phyloP scores from a whole-genome alignment of 371 early-diverging fungal genomes.

The Actinomucor elegans region DNA sequence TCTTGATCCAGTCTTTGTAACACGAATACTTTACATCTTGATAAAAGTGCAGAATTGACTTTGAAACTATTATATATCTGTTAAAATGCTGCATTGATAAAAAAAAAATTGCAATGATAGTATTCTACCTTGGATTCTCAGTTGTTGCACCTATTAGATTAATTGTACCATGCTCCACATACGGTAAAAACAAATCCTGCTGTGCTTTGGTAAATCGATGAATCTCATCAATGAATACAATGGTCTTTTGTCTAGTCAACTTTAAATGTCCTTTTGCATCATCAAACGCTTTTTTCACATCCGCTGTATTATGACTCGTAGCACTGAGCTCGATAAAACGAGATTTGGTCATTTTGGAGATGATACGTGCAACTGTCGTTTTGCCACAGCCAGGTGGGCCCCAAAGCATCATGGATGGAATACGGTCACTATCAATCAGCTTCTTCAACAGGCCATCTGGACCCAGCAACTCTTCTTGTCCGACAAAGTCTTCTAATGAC shows the following conservation, averaged over 20 bases:
- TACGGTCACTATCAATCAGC: slow-evolving; percentile 63
- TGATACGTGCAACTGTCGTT: slow-evolving; percentile 77
- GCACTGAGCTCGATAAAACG: slow-evolving; percentile 76
- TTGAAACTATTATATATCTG: slow-evolving; percentile 53
- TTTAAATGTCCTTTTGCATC: slow-evolving; percentile 62
- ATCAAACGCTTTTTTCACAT: slow-evolving; percentile 69
- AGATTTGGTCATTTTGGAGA: slow-evolving; percentile 63
- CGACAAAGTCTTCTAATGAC: slow-evolving; percentile 65
- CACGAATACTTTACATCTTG: slow-evolving; percentile 78
- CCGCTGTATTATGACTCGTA: slow-evolving; percentile 66
- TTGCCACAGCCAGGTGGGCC: slow-evolving; percentile 90
- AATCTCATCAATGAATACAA: slow-evolving; percentile 87
- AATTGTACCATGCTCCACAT: slow-evolving; percentile 79
- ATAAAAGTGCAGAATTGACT: slow-evolving; percentile 79
- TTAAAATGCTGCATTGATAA: neutral
- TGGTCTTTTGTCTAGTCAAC: slow-evolving; percentile 64
- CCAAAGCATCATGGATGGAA: slow-evolving; percentile 66
- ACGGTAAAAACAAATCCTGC: slow-evolving; percentile 83
- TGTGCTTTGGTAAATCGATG: slow-evolving; percentile 89
- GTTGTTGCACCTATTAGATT: slow-evolving; percentile 86
- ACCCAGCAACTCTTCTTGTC: slow-evolving; percentile 74
- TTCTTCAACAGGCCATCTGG: slow-evolving; percentile 58
- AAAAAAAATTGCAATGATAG: too few species aligned
- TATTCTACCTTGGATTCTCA: slow-evolving; percentile 86
- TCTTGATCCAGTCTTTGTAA: slow-evolving; percentile 62